Conservation (phyloP, 306 rosid species). For the Comarum palustre region DNA sequence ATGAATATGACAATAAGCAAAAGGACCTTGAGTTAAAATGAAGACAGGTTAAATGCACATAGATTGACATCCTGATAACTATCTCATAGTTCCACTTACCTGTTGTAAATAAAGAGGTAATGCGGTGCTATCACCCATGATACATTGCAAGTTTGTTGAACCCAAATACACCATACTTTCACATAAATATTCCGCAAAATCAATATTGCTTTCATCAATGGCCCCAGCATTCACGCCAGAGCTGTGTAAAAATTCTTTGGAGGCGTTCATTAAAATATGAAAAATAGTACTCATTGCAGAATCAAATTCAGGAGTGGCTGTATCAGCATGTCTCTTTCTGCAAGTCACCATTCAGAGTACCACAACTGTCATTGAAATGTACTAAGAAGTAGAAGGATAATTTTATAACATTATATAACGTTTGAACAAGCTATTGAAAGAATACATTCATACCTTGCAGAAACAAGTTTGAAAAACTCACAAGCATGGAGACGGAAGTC, state of each 20-base stretch:
- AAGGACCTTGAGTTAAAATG: neutral
- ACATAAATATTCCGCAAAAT: slow-evolving; percentile 74
- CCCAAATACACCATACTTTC: slow-evolving; percentile 91
- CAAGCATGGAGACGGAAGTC: slow-evolving; percentile 95
- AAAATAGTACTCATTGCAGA: slow-evolving; percentile 66
- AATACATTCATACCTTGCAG: slow-evolving; percentile 61
- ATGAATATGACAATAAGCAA: neutral
- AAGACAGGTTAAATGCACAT: neutral
- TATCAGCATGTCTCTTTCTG: slow-evolving; percentile 80
- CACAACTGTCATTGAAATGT: slow-evolving; percentile 18
- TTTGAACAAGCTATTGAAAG: slow-evolving; percentile 10
- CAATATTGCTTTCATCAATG: slow-evolving; percentile 70
- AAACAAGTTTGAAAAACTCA: slow-evolving; percentile 88
- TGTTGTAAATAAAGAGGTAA: slow-evolving; percentile 68
- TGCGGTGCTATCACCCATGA: slow-evolving; percentile 56
- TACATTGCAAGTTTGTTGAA: slow-evolving; percentile 71
- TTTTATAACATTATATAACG: neutral
- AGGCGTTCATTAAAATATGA: slow-evolving; percentile 68
- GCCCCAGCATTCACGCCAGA: slow-evolving; percentile 47
- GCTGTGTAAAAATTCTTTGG: slow-evolving; percentile 63
- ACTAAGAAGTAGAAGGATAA: neutral
- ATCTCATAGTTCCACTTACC: slow-evolving; percentile 40
- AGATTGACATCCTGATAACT: neutral
- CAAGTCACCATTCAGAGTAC: slow-evolving; percentile 29
- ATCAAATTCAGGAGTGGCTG: slow-evolving; percentile 67